A percentile compares a stretch with the other conserved stretches of the same genome.
Evolutionary conservation across 75 land plant genomes (phyloP).

Genomic region (Azolla pinnata): DNA sequence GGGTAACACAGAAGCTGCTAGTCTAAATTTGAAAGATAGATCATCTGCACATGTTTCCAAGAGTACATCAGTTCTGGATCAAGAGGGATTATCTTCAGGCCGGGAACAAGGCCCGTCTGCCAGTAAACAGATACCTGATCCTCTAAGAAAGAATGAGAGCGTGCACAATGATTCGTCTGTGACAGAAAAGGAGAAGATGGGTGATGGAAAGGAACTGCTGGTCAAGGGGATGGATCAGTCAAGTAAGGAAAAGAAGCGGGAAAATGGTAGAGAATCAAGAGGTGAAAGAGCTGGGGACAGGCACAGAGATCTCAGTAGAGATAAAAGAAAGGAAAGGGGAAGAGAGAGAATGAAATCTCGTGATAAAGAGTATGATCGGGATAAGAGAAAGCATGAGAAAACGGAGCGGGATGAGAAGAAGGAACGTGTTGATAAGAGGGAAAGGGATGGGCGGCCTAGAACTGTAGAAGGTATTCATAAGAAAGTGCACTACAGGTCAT

Average conservation of each 20-base stretch:
- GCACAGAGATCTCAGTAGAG: not conserved
- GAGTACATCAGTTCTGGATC: no score
- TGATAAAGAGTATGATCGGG: not conserved
- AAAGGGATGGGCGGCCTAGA: not conserved
- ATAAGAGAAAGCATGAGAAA: not conserved
- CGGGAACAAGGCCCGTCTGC: no score
- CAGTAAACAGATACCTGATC: not conserved
- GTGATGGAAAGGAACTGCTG: not conserved
- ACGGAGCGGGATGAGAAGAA: not conserved
- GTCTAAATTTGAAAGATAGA: no score
- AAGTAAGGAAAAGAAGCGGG: slow-evolving; percentile 1
- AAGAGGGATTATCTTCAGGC: no score
- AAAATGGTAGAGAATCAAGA: not conserved
- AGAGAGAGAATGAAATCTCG: not conserved
- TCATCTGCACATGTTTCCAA: no score
- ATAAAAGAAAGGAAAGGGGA: not conserved
- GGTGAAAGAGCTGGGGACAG: slow-evolving; percentile 1
- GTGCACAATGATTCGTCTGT: not conserved
- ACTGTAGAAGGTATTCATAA: not conserved
- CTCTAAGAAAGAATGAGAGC: not conserved
- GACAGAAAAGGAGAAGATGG: not conserved
- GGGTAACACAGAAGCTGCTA: no score
- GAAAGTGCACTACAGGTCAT: not conserved
- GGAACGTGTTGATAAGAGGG: no score
- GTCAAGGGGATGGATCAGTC: not conserved